Conservation (phyloP, 1,284 basidiomycete species). For the Moesziomyces globuligerus region DNA sequence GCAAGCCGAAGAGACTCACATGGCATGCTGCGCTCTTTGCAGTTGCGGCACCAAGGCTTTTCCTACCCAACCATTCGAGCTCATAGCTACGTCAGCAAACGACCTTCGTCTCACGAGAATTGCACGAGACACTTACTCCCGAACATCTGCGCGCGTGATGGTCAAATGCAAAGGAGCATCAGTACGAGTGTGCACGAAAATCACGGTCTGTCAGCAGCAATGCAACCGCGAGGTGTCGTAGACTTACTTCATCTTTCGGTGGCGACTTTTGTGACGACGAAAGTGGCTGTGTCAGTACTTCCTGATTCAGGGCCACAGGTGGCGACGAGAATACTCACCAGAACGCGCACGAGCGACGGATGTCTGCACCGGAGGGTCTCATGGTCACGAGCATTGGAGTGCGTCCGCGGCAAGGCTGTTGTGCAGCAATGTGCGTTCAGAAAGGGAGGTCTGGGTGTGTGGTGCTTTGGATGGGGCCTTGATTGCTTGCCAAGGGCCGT, state of each 20-base stretch:
- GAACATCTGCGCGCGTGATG: slow-evolving; percentile 16
- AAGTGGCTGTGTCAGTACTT: not conserved
- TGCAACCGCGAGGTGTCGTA: not conserved
- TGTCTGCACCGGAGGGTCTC: not conserved
- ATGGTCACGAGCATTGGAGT: not conserved
- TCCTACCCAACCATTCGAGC: not conserved
- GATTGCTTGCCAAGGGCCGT: not conserved
- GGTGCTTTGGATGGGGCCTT: not conserved
- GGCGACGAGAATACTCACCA: slow-evolving; percentile 10
- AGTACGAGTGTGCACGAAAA: no score
- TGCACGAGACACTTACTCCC: slow-evolving; percentile 12
- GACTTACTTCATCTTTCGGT: slow-evolving; percentile 42
- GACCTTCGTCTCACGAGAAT: not conserved
- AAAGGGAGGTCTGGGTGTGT: no score
- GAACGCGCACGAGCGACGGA: slow-evolving; percentile 6
- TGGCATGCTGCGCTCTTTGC: slow-evolving; percentile 20
- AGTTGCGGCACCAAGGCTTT: slow-evolving; percentile 34
- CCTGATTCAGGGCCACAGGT: not conserved
- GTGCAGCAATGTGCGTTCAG: no score
- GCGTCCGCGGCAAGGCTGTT: no score
- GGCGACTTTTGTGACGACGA: slow-evolving; percentile 10
- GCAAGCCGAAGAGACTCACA: slow-evolving; percentile 12
- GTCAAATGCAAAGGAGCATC: no score
- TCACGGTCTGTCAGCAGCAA: not conserved
- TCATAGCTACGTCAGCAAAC: not conserved